Evolutionary conservation across 768 basidiomycete genomes (phyloP).

Genomic region (Pulveroboletus sp.): DNA sequence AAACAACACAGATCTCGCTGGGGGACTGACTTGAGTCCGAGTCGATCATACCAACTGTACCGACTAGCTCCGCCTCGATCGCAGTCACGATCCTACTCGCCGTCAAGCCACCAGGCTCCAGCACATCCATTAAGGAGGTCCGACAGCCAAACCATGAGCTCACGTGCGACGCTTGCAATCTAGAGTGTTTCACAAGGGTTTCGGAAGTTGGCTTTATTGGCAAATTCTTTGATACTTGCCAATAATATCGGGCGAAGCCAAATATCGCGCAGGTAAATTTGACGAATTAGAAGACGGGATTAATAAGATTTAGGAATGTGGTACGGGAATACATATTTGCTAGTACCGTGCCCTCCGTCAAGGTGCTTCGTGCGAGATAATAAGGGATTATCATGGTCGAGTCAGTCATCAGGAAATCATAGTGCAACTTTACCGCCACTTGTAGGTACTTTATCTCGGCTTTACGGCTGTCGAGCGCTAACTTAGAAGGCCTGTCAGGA

Average conservation of each 20-base stretch:
- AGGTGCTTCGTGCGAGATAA: slow-evolving; percentile 69
- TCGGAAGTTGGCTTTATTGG: slow-evolving; percentile 76
- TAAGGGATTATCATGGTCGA: slow-evolving; percentile 59
- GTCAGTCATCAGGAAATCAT: no score
- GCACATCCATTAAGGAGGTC: slow-evolving; percentile 63
- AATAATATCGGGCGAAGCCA: slow-evolving; percentile 75
- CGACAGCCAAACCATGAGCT: slow-evolving; percentile 46
- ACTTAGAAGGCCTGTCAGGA: no score
- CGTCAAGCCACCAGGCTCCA: slow-evolving; percentile 64
- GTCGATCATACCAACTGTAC: slow-evolving; percentile 68
- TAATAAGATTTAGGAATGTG: slow-evolving; percentile 74
- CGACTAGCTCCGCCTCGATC: slow-evolving; percentile 85
- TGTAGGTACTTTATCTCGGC: no score
- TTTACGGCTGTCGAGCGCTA: no score
- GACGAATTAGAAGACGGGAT: slow-evolving; percentile 84
- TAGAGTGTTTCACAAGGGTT: slow-evolving; percentile 91
- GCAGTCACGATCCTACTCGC: slow-evolving; percentile 84
- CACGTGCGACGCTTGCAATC: slow-evolving; percentile 83
- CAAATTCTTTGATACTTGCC: slow-evolving; percentile 82
- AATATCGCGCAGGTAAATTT: slow-evolving; percentile 86
- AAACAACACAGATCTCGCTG: slow-evolving; percentile 88
- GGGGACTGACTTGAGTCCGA: slow-evolving; percentile 65
- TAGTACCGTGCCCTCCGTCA: slow-evolving; percentile 57
- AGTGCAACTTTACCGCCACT: no score
- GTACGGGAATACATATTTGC: slow-evolving; percentile 84